phyloP scores from a whole-genome alignment of 257 asterid genomes.

The Thymus quinquecostatus region DNA sequence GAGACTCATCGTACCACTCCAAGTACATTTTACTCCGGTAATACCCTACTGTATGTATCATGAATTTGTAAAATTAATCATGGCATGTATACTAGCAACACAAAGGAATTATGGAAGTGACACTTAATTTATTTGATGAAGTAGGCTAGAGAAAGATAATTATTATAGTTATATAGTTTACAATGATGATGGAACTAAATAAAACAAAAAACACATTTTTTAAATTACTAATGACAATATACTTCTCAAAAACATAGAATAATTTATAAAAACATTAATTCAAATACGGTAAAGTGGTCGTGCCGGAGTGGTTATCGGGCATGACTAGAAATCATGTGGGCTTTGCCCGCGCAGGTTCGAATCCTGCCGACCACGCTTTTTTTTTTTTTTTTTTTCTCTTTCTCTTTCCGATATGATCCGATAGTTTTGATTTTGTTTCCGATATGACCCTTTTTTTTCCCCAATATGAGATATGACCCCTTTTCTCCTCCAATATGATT shows the following conservation, averaged over 20 bases:
- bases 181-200: neutral
- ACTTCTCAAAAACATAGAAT: too few relatives aligned
- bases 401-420: too few relatives aligned
- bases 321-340: conserved; percentile 99
- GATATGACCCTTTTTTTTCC: too few relatives aligned
- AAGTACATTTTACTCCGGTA: neutral
- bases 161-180: neutral
- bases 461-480: too few relatives aligned
- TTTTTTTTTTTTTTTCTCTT: too few relatives aligned
- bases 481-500: too few relatives aligned
- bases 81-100: too few relatives aligned
- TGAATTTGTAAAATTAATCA: neutral
- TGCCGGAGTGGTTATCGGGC: conserved; percentile 99
- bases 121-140: neutral
- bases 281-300: conserved; percentile 55
- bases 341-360: conserved; percentile 99
- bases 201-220: neutral
- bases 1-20: neutral
- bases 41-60: too few relatives aligned
- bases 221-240: too few relatives aligned
- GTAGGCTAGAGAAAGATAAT: neutral
- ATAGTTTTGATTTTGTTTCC: too few relatives aligned
- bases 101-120: neutral
- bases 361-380: conserved; percentile 95
- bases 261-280: too few relatives aligned